Evolutionary conservation across 495 filamentous ascomycete species (phyloP).

Genomic region (Tuber microsphaerosporum): DNA sequence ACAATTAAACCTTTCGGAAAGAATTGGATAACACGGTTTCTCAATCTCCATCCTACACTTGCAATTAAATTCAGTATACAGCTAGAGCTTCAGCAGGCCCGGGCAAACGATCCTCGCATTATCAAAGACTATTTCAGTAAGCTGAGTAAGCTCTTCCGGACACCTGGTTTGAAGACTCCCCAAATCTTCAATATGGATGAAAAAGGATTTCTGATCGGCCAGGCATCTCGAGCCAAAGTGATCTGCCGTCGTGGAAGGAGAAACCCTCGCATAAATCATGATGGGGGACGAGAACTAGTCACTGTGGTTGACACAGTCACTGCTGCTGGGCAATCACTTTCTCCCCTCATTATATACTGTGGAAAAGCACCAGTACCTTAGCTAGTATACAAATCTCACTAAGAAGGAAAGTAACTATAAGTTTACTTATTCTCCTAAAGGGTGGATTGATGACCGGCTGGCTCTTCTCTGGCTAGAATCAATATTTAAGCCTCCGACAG

Average conservation of each 20-base stretch:
- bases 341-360: slow-evolving; percentile 6
- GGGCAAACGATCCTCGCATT: slow-evolving; percentile 5
- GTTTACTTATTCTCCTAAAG: no score
- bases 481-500: no score
- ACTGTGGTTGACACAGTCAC: slow-evolving; percentile 13
- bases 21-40: slow-evolving; percentile 12
- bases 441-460: no score
- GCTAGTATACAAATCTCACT: slow-evolving; percentile 6
- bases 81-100: slow-evolving; percentile 9
- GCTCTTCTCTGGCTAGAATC: no score
- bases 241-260: background rate
- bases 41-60: slow-evolving; percentile 8
- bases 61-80: slow-evolving; percentile 6
- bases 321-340: slow-evolving; percentile 5
- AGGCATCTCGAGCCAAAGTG: slow-evolving; percentile 8
- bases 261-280: slow-evolving; percentile 8
- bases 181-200: slow-evolving; percentile 20
- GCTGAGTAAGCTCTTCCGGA: background rate
- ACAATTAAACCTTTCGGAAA: background rate
- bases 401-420: no score
- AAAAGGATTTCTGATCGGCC: slow-evolving; percentile 8
- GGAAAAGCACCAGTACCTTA: slow-evolving; percentile 10
- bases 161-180: background rate
- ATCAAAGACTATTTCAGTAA: slow-evolving; percentile 8
- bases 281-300: slow-evolving; percentile 15